Evolutionary conservation across 129 eudicot species (phyloP).

Genomic region (Erigeron canadensis): DNA sequence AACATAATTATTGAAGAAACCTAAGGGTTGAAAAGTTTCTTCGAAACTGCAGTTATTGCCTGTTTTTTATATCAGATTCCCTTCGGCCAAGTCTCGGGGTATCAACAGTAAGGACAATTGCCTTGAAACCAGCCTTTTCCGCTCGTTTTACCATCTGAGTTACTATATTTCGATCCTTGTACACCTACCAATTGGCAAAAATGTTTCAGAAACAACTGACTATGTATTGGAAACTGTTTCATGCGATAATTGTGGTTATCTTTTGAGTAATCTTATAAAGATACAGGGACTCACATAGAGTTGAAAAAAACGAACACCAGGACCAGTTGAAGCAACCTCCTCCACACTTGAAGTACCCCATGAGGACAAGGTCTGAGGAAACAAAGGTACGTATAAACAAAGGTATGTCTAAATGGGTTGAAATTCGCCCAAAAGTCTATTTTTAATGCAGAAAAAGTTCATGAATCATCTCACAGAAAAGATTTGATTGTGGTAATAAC

Average conservation of each 20-base stretch:
- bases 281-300: constrained; percentile 70
- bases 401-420: too few species aligned
- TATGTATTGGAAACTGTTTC: background rate
- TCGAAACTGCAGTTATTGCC: constrained; percentile 40
- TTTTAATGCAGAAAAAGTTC: too few species aligned
- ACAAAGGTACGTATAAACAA: too few species aligned
- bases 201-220: background rate
- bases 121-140: constrained; percentile 93
- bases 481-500: too few species aligned
- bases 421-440: too few species aligned
- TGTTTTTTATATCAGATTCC: constrained; percentile 95
- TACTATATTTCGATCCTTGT: constrained; percentile 77
- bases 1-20: background rate
- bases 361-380: constrained; percentile 75
- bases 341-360: constrained; percentile 89
- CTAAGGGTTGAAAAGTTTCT: background rate
- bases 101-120: constrained; percentile 91
- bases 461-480: too few species aligned
- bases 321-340: constrained; percentile 96
- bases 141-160: constrained; percentile 82
- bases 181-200: constrained; percentile 51
- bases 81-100: constrained; percentile 94
- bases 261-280: constrained; percentile 10
- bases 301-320: constrained; percentile 87
- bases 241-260: background rate